phyloP scores from a whole-genome alignment of 768 basidiomycete species.

The Psilocybe cubensis region DNA sequence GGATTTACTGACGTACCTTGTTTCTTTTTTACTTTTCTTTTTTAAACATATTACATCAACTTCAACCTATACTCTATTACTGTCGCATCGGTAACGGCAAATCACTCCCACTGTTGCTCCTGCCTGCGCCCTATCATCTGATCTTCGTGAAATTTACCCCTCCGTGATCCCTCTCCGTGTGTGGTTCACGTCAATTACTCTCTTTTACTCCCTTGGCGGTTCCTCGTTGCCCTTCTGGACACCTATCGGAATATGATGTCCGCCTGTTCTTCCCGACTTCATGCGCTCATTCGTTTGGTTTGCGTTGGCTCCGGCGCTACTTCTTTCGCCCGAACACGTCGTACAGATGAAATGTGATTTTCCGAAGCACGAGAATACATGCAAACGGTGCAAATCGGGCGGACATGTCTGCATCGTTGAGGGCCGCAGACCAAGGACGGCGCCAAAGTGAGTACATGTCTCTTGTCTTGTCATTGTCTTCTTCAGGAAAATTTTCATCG shows the following conservation, averaged over 20 bases:
- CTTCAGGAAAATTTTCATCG: too few relatives aligned
- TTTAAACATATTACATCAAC: slow-evolving; percentile 17
- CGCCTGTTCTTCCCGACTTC: slow-evolving; percentile 4
- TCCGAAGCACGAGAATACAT: slow-evolving; percentile 71
- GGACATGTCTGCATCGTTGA: slow-evolving; percentile 84
- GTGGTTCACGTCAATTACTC: slow-evolving; percentile 1
- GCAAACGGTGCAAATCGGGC: slow-evolving; percentile 72
- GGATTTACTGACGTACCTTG: slow-evolving; percentile 18
- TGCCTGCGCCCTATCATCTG: slow-evolving; percentile 5
- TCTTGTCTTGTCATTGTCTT: slow-evolving; percentile 8
- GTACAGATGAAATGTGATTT: slow-evolving; percentile 92
- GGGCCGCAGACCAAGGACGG: slow-evolving; percentile 76
- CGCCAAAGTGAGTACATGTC: slow-evolving; percentile 72
- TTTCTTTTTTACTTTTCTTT: slow-evolving; percentile 10
- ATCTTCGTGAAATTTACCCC: too few relatives aligned
- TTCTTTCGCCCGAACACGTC: slow-evolving; percentile 18
- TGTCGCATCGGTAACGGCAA: slow-evolving; percentile 1
- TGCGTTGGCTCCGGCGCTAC: slow-evolving; percentile 8
- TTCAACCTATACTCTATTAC: slow-evolving; percentile 1
- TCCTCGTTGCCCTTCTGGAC: not conserved
- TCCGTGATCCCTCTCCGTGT: slow-evolving; percentile 9
- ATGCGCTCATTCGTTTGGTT: slow-evolving; percentile 1
- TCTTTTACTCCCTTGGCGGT: not conserved
- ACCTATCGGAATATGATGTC: slow-evolving; percentile 8
- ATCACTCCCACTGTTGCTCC: slow-evolving; percentile 13